phyloP scores from a whole-genome alignment of 2,329 filamentous ascomycete species.

The Onygenales sp. region DNA sequence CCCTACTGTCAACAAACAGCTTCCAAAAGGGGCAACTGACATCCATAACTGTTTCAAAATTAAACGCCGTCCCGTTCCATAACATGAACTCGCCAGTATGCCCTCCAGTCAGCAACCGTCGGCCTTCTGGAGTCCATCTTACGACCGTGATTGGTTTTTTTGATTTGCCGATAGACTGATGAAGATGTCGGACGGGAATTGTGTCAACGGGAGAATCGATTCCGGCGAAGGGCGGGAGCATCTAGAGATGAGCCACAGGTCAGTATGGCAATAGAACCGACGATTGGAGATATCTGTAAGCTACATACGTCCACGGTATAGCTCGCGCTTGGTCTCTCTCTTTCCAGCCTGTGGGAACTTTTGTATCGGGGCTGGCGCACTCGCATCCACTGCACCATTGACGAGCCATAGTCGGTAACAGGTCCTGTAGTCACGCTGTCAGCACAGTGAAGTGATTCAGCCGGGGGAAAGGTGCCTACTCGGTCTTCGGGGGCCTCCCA shows the following conservation, averaged over 20 bases:
- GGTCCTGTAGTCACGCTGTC: constrained; percentile 48
- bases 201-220: constrained; percentile 68
- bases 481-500: constrained; percentile 29
- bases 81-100: constrained; percentile 96
- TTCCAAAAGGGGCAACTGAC: constrained; percentile 20
- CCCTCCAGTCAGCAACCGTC: constrained; percentile 81
- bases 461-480: constrained; percentile 17
- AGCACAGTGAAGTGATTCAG: not conserved
- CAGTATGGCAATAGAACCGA: constrained; percentile 11
- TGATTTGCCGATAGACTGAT: constrained; percentile 97
- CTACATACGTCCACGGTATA: constrained; percentile 75
- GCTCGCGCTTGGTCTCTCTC: constrained; percentile 75
- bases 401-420: constrained; percentile 87
- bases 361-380: constrained; percentile 69
- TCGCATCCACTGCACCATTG: constrained; percentile 84
- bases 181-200: constrained; percentile 87
- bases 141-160: constrained; percentile 97
- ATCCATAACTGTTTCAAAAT: constrained; percentile 99
- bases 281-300: not conserved
- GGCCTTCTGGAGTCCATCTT: constrained; percentile 92
- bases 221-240: constrained; percentile 75
- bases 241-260: constrained; percentile 40
- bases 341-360: constrained; percentile 61
- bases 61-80: constrained; percentile 98
- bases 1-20: not conserved